Conservation (phyloP, 2,329 filamentous ascomycete genomes). For the Penicillium hesseltinei region DNA sequence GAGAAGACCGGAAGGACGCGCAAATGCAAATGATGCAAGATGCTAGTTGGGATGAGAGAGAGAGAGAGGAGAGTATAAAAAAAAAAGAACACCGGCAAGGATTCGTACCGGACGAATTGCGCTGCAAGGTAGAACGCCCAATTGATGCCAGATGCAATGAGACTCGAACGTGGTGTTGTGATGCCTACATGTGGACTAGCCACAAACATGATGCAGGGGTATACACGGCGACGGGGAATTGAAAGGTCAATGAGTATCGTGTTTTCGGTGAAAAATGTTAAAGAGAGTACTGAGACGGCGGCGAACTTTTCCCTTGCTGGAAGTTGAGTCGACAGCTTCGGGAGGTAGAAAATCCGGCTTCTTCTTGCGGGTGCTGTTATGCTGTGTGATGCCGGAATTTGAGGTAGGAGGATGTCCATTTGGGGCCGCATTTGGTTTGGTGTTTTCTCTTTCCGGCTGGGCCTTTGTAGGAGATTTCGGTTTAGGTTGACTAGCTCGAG, state of each 20-base stretch:
- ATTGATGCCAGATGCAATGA: conserved; percentile 15
- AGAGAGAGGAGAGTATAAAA: neutral
- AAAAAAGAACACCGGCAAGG: neutral
- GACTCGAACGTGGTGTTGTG: conserved; percentile 5
- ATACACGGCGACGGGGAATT: conserved; percentile 7
- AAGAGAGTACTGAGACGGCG: conserved; percentile 35
- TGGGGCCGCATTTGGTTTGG: neutral
- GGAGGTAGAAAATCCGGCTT: conserved; percentile 8
- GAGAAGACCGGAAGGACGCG: neutral
- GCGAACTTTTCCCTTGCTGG: conserved; percentile 32
- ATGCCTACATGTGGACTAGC: conserved; percentile 9
- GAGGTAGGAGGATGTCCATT: neutral
- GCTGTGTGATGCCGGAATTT: neutral
- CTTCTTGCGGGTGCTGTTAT: neutral
- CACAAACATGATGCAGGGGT: conserved; percentile 20
- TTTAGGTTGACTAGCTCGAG: neutral
- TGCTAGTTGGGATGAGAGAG: conserved; percentile 1
- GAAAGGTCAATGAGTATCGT: conserved; percentile 20
- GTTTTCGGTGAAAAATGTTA: conserved; percentile 28
- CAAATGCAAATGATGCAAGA: conserved; percentile 3
- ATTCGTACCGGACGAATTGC: conserved; percentile 15
- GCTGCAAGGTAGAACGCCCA: conserved; percentile 15
- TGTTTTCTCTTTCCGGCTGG: neutral
- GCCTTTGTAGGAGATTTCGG: conserved; percentile 3
- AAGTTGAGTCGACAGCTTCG: conserved; percentile 3